Evolutionary conservation across 768 basidiomycete genomes (phyloP), one percentile per base, ranked within the genome.

Genomic region (Rhodosporidiobolus odoratus): DNA sequence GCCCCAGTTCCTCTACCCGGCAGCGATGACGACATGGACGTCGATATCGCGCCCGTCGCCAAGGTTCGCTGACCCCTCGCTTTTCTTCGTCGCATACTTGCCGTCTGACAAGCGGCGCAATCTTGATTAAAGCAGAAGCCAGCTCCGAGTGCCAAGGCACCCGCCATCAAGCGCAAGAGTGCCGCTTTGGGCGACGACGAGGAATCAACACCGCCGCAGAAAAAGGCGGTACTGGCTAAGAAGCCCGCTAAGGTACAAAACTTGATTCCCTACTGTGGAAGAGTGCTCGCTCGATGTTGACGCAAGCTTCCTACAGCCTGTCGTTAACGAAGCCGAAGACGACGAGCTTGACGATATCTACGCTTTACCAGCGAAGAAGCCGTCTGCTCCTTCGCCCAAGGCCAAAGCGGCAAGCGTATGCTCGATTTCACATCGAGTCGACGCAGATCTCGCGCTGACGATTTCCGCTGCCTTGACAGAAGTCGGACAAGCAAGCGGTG

Each of bases 11-110:
- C 65, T 19, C 65, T 71, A 3, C 70, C 70, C 13, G 82, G 83
- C 58, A 84, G 83, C 62, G 83, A 84, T 34, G 80, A 84, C 52
- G 81, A 81, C 69, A 78, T 78, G 75, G 77, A 82, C 16, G n/a
- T 50, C 27, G 58, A 65, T 7, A 30, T 8, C 12, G 27, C 45
- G 12, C 40, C 48, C 15, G 35, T 41, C 19, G 32, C 43, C 21
- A 62, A 62, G 58, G 59, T 61, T 32, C 58, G 58, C 37, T 35
- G 38, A 13, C 25, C 47, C 37, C 17, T 53, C 48, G 25, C 25
- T 12, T 30, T 63, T 82, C 83, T 77, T 78, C 61, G 35, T 32
- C 4, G 10, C 13, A 9, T 47, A 23, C 25, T 2, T 45, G n/a
- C n/a, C n/a, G n/a, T n/a, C n/a, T n/a, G n/a, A n/a, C n/a, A n/a